Base-by-base conservation (phyloP, 768 basidiomycete species). In the Chalciporus piperatus region DNA sequence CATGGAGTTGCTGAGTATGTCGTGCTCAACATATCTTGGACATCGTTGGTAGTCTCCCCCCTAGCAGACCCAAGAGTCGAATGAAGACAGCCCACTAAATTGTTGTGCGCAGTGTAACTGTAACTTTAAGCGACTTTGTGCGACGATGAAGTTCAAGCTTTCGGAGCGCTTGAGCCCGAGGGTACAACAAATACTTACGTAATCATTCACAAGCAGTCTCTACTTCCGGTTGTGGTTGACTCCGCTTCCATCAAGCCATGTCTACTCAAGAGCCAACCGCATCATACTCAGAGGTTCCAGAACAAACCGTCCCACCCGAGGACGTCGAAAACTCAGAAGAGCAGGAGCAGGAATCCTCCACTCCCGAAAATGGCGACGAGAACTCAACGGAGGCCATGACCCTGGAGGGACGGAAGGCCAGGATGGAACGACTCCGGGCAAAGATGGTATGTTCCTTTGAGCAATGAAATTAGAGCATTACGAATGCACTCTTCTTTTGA, bases 321-420 rank as follows among this genome's bases (percentile, higher is more conserved):
- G 61, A 60, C n/a, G 49, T 50, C 0, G 68, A 68, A 19, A 66
- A 61, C 8, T 59, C 57, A 1, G 62, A 67, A n/a, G 66, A 67
- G 27, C 22, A 22, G 41, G 59, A 63, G 12, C 63, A 59, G 45
- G 64, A 66, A 64, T 56, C 58, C 51, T 57, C 56, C 59, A 60
- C 50, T 58, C 49, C 27, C 1, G 56, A 57, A 45, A 56, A 50
- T 58, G 59, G 56, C 33, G 59, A 52, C 47, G 47, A 59, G 46
- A 51, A 51, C 22, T 41, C 59, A 5, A 39, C 55, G 47, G 56
- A 55, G 10, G 35, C 51, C 20, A 22, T 76, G 63, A 79, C 81
- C 0, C 76, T 89, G 77, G 84, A 87, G 48, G 88, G 88, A 59
- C 74, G 92, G 51, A 84, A 84, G 67, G 82, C 79, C 17, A 94